Conservation (phyloP, 73 alveolate genomes). For the Tetrahymena elliotti region DNA sequence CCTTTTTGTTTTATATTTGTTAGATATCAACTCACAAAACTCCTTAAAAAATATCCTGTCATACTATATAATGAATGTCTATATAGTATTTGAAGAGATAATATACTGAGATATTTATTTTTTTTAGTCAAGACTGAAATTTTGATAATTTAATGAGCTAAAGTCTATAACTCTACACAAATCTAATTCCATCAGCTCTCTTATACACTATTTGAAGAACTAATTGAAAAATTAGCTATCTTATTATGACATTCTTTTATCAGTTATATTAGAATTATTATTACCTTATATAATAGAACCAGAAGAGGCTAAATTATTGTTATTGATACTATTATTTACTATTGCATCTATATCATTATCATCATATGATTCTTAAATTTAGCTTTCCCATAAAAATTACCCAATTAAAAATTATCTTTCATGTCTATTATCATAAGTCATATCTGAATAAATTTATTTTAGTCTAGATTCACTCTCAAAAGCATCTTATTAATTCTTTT, state of each 20-base stretch:
- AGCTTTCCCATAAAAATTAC: background rate
- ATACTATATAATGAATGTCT: background rate
- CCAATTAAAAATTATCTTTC: background rate
- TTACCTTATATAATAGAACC: background rate
- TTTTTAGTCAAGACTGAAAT: background rate
- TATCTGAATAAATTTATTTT: background rate
- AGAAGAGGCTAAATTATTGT: background rate
- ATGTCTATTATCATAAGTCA: background rate
- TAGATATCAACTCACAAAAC: background rate
- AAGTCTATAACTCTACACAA: background rate
- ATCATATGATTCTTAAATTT: background rate
- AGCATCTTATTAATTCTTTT: background rate
- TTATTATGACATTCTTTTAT: background rate
- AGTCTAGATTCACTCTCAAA: background rate
- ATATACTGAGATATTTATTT: background rate
- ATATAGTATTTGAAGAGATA: background rate
- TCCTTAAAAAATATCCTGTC: background rate
- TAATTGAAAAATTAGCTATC: background rate
- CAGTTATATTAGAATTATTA: background rate
- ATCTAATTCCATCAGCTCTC: background rate
- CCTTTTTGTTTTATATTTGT: background rate
- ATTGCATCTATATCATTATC: background rate
- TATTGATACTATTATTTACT: background rate
- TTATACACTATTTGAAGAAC: background rate
- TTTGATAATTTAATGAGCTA: background rate